A percentile compares a stretch with the other conserved stretches of the same genome.
These are phyloP conservation scores for Nannizziopsis arthrosporioides DNA, from an alignment of 2,329 filamentous ascomycete genomes.

Conservation along the genomic window DNA sequence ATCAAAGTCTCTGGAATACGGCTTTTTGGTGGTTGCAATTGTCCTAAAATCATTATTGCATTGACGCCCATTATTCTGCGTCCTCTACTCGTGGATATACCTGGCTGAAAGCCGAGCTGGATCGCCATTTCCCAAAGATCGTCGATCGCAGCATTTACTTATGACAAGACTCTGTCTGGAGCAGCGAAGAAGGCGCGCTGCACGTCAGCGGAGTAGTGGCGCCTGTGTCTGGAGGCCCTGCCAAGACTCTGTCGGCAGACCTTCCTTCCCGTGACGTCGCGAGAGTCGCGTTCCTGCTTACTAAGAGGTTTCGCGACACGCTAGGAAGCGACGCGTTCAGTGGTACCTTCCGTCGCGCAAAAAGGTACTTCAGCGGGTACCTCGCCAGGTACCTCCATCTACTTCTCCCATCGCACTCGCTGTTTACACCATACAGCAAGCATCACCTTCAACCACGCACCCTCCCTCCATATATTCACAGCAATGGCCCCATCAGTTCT, in stretches of 20 bases:
- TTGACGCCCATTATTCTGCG: too few relatives aligned
- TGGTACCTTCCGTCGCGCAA: constrained; percentile 7
- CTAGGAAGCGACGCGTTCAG: constrained; percentile 14
- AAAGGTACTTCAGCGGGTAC: constrained; percentile 19
- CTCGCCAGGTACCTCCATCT: constrained; percentile 13
- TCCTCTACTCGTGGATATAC: too few relatives aligned
- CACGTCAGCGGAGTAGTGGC: too few relatives aligned
- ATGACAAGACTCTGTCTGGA: too few relatives aligned
- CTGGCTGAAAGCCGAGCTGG: too few relatives aligned
- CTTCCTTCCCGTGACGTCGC: constrained; percentile 12
- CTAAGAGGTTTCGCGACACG: constrained; percentile 11
- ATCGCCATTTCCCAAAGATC: too few relatives aligned
- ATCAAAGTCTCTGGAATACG: too few relatives aligned
- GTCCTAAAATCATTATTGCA: too few relatives aligned
- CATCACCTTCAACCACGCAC: constrained; percentile 18
- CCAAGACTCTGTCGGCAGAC: constrained; percentile 12
- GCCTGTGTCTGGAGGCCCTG: too few relatives aligned
- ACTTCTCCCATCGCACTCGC: constrained; percentile 16
- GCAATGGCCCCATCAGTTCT: constrained; percentile 31
- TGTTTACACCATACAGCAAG: constrained; percentile 16
- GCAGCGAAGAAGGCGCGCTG: too few relatives aligned
- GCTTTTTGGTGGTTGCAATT: too few relatives aligned
- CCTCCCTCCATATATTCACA: constrained; percentile 17
- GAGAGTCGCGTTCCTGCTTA: constrained; percentile 16
- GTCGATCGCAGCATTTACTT: too few relatives aligned